phyloP scores from a whole-genome alignment of 208 protist genomes.

The Crithidia mellificae region DNA sequence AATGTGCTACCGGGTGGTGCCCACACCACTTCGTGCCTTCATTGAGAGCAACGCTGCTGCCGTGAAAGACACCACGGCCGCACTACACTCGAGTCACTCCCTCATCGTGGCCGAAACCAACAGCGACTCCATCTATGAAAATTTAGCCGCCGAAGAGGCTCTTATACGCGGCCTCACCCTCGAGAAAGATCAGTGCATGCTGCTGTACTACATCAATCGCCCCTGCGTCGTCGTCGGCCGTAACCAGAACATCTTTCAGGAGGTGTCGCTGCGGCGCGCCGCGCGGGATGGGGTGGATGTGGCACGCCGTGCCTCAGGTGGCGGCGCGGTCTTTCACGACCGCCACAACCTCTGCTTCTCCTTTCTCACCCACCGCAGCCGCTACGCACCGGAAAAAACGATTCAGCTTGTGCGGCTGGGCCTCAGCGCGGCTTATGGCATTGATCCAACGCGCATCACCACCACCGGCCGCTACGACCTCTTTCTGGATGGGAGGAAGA shows the following conservation, averaged over 20 bases:
- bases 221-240: conserved; percentile 85
- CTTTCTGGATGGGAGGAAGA: conserved; percentile 83
- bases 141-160: conserved; percentile 76
- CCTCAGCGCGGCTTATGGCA: conserved; percentile 42
- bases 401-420: conserved; percentile 69
- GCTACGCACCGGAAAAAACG: conserved; percentile 74
- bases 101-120: conserved; percentile 46
- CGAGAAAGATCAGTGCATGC: conserved; percentile 31
- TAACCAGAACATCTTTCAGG: conserved; percentile 81
- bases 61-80: conserved; percentile 2
- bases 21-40: conserved; percentile 1
- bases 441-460: conserved; percentile 50
- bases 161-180: conserved; percentile 63
- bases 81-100: neutral
- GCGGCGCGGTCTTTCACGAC: conserved; percentile 88
- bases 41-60: conserved; percentile 4
- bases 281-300: conserved; percentile 49
- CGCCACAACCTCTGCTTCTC: conserved; percentile 79
- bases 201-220: conserved; percentile 76
- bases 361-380: conserved; percentile 70
- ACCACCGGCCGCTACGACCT: conserved; percentile 78
- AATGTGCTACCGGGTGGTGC: neutral
- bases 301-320: conserved; percentile 78
- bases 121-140: conserved; percentile 64
- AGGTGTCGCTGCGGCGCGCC: conserved; percentile 56